These are phyloP conservation scores for Kondoa subrosea DNA, from an alignment of 768 basidiomycete species.

Conservation along the genomic window DNA sequence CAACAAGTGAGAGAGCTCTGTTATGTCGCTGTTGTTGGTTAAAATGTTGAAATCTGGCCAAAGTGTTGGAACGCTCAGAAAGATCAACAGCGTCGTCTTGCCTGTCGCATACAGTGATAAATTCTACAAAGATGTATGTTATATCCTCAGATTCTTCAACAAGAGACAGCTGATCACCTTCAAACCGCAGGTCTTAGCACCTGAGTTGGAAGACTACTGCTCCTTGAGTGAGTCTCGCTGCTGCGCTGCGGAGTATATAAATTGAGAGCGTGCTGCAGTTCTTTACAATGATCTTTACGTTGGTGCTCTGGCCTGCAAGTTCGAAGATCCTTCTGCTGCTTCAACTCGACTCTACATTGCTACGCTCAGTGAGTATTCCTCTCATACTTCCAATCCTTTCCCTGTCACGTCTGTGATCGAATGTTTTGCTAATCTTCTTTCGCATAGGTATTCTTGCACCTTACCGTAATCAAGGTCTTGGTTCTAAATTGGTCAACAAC, in stretches of 20 bases:
- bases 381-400: conserved; percentile 82
- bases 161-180: no score
- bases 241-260: neutral
- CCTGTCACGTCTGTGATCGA: conserved; percentile 28
- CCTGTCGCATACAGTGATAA: conserved; percentile 50
- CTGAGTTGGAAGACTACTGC: conserved; percentile 61
- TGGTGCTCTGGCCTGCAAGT: conserved; percentile 68
- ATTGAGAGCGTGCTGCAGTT: conserved; percentile 38
- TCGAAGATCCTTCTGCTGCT: conserved; percentile 40
- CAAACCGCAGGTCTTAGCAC: conserved; percentile 35
- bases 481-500: conserved; percentile 42
- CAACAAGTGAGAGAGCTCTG: neutral
- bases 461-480: conserved; percentile 62
- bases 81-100: conserved; percentile 37
- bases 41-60: conserved; percentile 35
- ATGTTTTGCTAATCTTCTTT: neutral
- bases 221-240: neutral
- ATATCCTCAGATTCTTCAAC: neutral
- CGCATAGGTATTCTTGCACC: conserved; percentile 33
- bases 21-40: neutral
- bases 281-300: conserved; percentile 88
- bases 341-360: neutral
- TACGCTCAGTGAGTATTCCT: conserved; percentile 46
- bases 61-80: conserved; percentile 64
- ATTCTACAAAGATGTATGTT: conserved; percentile 64